Percentiles rank a stretch among this genome's conserved stretches.
phyloP scores from a whole-genome alignment of 768 basidiomycete genomes.

The Saitozyma sp. region DNA sequence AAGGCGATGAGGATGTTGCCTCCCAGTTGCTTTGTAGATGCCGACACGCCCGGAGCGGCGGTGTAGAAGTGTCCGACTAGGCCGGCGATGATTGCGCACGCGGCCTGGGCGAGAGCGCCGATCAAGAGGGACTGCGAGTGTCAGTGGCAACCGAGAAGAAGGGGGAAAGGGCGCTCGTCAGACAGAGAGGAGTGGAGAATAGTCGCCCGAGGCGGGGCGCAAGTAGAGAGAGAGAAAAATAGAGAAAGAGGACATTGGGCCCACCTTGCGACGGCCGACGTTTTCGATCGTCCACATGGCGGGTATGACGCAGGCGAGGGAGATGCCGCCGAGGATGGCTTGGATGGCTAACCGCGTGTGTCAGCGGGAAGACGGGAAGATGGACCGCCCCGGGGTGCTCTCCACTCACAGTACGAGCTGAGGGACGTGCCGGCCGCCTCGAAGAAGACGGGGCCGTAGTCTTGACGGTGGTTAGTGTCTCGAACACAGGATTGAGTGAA shows the following conservation, averaged over 20 bases:
- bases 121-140: slow-evolving; percentile 56
- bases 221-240: neutral
- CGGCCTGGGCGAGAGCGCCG: slow-evolving; percentile 64
- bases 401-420: slow-evolving; percentile 58
- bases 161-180: no score
- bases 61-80: slow-evolving; percentile 70
- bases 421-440: slow-evolving; percentile 70
- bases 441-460: slow-evolving; percentile 70
- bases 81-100: slow-evolving; percentile 57
- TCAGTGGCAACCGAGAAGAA: neutral
- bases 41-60: slow-evolving; percentile 59
- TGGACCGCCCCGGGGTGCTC: slow-evolving; percentile 55
- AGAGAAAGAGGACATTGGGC: neutral
- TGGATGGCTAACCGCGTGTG: slow-evolving; percentile 41
- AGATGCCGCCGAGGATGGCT: slow-evolving; percentile 68
- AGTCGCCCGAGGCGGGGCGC: neutral
- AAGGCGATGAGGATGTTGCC: slow-evolving; percentile 72
- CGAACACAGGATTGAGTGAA: neutral
- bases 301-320: slow-evolving; percentile 70
- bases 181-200: no score
- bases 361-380: slow-evolving; percentile 58
- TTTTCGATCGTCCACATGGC: slow-evolving; percentile 70
- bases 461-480: neutral
- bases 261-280: slow-evolving; percentile 72
- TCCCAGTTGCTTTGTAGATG: slow-evolving; percentile 57